Base-by-base conservation (phyloP, 305 asterid species). In the Coffea humblotiana region DNA sequence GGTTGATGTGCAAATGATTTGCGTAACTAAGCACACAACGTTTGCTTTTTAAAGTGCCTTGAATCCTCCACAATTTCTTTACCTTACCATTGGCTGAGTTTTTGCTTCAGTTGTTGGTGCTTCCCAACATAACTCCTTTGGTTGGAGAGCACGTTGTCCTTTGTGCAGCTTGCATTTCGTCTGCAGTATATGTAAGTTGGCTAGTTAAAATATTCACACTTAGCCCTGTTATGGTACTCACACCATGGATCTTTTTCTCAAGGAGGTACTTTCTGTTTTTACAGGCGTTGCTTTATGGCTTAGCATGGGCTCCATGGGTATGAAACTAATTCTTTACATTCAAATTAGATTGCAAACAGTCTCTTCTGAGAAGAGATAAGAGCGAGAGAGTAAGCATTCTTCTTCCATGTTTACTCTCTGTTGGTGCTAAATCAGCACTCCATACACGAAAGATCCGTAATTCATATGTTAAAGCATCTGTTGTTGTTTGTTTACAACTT, bases 61-160 rank as follows among this genome's bases (percentile, higher is more conserved):
- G 40, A 65, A 51, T 64, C 35, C 3, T 52, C 67, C 63, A 25
- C 9, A 68, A 74, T 81, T 71, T 66, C 47, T 83, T 18, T 23
- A 49, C 83, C 79, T 40, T 52, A 79, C 67, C 14, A 18, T 29
- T 67, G 71, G 60, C 73, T 80, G 19, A 1, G 43, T 48, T 49
- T 78, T 35, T 80, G 67, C 1, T 45, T 8, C 78, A 68, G 98
- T 83, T 95, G 87, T 63, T 95, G 91, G 91, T 92, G 86, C 97
- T 95, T 85, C 99, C 99, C 67, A 79, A 87, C 52, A 79, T 90
- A 78, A 92, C 89, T 89, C 99, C 95, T 43, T 83, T 91, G 45
- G 91, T 95, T 67, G 99, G 98, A 56, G 98, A 91, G 88, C 90
- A 91, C 82, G 71, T 90, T 86, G 90, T 95, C 75, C 93, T 95